These are phyloP conservation scores for Phytopythium litorale DNA, from an alignment of 352 stramenopile genomes.

Conservation along the genomic window DNA sequence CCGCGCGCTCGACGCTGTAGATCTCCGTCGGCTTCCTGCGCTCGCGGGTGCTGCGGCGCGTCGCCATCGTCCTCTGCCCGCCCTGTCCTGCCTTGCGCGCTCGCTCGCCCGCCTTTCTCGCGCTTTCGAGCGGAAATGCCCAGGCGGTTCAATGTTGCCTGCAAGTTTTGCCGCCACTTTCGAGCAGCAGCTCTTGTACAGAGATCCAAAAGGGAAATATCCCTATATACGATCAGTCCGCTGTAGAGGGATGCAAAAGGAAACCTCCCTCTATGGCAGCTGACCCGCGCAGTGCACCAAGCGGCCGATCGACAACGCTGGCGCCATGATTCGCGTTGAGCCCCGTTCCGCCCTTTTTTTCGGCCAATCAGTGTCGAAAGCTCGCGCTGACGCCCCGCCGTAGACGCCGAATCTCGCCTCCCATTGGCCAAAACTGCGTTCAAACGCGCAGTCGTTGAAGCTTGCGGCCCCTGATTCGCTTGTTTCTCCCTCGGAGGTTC, in stretches of 20 bases:
- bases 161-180: not conserved
- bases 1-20: constrained; percentile 60
- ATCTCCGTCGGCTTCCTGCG: constrained; percentile 59
- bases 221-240: not conserved
- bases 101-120: constrained; percentile 8
- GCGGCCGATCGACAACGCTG: not conserved
- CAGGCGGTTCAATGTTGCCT: constrained; percentile 1
- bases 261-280: constrained; percentile 41
- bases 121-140: constrained; percentile 1
- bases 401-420: not conserved
- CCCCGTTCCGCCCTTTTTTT: constrained; percentile 5
- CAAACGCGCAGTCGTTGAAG: not conserved
- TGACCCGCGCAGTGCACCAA: not conserved
- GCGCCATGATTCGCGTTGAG: not conserved
- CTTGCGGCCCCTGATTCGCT: not conserved
- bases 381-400: constrained; percentile 6
- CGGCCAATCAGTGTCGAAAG: not conserved
- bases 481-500: not conserved
- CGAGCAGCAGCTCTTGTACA: constrained; percentile 2
- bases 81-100: not conserved
- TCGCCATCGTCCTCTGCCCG: constrained; percentile 18
- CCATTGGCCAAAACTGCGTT: constrained; percentile 1
- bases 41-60: constrained; percentile 56
- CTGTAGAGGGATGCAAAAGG: constrained; percentile 11
- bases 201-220: not conserved